These are phyloP conservation scores for Tylopilus subfusipes DNA, from an alignment of 768 basidiomycete genomes.

Conservation along the genomic window DNA sequence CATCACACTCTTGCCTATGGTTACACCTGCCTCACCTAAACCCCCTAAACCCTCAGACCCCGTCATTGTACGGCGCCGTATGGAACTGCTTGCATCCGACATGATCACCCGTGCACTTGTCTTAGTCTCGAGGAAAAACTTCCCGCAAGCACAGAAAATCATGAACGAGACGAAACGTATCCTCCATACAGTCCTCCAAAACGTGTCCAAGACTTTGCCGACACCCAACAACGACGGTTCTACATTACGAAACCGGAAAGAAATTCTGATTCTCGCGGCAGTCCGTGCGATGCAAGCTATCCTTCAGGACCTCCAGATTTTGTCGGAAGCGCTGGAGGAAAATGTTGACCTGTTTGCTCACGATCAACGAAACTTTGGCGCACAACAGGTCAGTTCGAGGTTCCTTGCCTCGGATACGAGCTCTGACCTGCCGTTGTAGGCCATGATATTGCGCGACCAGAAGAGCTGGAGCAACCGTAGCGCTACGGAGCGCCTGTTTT, in stretches of 20 bases:
- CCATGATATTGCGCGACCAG: constrained; percentile 94
- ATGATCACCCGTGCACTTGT: constrained; percentile 96
- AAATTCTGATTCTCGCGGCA: constrained; percentile 65
- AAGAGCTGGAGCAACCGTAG: constrained; percentile 93
- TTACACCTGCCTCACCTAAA: constrained; percentile 31
- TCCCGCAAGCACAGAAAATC: constrained; percentile 85
- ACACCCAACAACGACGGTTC: constrained; percentile 46
- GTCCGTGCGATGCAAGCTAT: constrained; percentile 83
- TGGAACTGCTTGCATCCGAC: constrained; percentile 95
- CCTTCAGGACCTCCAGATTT: constrained; percentile 79
- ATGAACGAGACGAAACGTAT: constrained; percentile 90
- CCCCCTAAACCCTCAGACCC: constrained; percentile 63
- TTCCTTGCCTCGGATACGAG: neutral
- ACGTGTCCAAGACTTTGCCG: constrained; percentile 69
- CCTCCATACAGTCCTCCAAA: constrained; percentile 85
- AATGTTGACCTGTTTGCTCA: constrained; percentile 90
- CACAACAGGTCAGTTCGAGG: constrained; percentile 74
- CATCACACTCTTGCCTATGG: constrained; percentile 75
- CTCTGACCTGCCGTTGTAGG: constrained; percentile 42
- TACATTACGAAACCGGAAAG: constrained; percentile 69
- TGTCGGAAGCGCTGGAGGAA: constrained; percentile 87
- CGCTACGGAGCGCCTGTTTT: constrained; percentile 88
- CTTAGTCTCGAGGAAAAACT: constrained; percentile 88
- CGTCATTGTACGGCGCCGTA: constrained; percentile 85
- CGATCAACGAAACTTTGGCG: constrained; percentile 92